Conservation (phyloP, 805 yeast species). For the Wickerhamomyces sydowiorum region DNA sequence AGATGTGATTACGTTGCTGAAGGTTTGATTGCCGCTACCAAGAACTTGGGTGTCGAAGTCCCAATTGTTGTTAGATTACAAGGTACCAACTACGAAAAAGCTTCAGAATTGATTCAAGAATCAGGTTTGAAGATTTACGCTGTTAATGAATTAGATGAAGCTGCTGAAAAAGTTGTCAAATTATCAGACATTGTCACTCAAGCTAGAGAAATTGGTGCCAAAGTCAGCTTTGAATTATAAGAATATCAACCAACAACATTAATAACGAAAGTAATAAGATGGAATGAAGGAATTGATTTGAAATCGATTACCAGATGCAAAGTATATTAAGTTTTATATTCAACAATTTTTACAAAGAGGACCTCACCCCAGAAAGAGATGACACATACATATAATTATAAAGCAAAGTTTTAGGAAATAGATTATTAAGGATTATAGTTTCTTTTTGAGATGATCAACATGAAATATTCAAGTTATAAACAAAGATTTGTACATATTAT, state of each 20-base stretch:
- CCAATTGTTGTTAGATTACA: constrained; percentile 98
- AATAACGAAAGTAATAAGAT: neutral
- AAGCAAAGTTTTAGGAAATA: neutral
- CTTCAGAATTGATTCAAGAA: constrained; percentile 76
- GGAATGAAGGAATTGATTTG: neutral
- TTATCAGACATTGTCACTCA: constrained; percentile 47
- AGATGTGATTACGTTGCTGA: constrained; percentile 98
- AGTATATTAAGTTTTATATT: neutral
- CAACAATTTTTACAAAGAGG: too few relatives aligned
- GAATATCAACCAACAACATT: neutral
- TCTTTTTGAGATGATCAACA: too few relatives aligned
- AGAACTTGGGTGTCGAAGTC: constrained; percentile 80
- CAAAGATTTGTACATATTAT: too few relatives aligned
- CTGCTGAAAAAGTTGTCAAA: constrained; percentile 91
- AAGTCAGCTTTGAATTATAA: constrained; percentile 41
- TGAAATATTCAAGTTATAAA: too few relatives aligned
- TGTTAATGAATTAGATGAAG: constrained; percentile 90
- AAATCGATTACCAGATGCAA: neutral
- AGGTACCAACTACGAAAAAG: constrained; percentile 92
- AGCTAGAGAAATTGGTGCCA: constrained; percentile 44
- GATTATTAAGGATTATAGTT: neutral
- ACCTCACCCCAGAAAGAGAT: neutral
- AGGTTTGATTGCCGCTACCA: constrained; percentile 94
- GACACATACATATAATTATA: neutral
- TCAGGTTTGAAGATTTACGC: constrained; percentile 92